These are phyloP conservation scores for Trifolium subterraneum DNA, from an alignment of 306 rosid genomes.

Conservation along the genomic window DNA sequence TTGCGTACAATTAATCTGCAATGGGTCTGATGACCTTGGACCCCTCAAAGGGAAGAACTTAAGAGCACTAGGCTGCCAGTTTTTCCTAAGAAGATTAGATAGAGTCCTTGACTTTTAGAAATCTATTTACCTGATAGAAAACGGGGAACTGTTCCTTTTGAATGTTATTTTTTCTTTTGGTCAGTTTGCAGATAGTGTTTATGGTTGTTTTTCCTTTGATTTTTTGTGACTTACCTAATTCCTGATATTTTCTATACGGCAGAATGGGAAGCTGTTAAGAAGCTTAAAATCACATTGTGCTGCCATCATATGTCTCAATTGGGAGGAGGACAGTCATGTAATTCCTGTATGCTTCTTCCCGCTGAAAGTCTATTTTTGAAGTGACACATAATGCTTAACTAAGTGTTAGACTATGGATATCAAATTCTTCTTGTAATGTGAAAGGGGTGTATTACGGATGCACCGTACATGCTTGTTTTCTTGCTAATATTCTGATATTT, in stretches of 20 bases:
- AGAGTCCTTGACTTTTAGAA: constrained; percentile 21
- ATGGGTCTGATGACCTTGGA: too few relatives aligned
- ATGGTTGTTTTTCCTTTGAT: constrained; percentile 32
- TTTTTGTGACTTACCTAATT: constrained; percentile 34
- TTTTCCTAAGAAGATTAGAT: constrained; percentile 22
- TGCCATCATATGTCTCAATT: constrained; percentile 80
- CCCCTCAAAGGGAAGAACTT: too few relatives aligned
- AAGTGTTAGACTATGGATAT: constrained; percentile 6
- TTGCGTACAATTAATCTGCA: not conserved
- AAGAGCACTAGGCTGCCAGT: not conserved
- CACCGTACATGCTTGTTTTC: constrained; percentile 18
- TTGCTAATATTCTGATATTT: constrained; percentile 26
- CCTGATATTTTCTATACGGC: constrained; percentile 44
- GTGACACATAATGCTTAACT: constrained; percentile 20
- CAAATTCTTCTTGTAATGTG: constrained; percentile 34
- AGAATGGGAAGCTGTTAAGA: constrained; percentile 89
- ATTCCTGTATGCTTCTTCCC: constrained; percentile 54
- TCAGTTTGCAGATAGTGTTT: constrained; percentile 16
- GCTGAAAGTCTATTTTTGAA: constrained; percentile 33
- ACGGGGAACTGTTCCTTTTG: too few relatives aligned
- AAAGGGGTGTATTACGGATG: not conserved
- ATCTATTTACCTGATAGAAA: constrained; percentile 25
- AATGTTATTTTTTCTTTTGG: constrained; percentile 10
- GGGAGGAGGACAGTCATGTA: constrained; percentile 84
- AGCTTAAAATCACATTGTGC: constrained; percentile 77